These are phyloP conservation scores for Trypanosoma brucei DNA, from an alignment of 208 protist species.

Conservation along the genomic window DNA sequence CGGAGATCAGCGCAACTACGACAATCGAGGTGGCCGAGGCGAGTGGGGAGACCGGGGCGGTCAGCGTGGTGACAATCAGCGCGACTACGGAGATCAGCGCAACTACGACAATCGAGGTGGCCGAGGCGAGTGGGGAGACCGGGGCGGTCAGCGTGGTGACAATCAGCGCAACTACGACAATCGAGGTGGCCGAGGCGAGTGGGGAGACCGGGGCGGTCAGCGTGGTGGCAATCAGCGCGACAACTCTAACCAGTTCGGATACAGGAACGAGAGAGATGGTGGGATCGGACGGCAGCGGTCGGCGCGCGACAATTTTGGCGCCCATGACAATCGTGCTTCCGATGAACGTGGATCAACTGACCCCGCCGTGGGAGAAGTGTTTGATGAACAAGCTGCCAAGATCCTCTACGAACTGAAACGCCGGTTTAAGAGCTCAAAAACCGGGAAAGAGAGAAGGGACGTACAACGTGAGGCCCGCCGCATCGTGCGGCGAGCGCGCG, in stretches of 20 bases:
- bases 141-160: conserved; percentile 14
- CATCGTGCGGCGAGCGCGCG: conserved; percentile 35
- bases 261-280: not conserved
- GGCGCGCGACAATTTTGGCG: not conserved
- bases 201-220: conserved; percentile 14
- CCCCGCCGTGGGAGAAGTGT: conserved; percentile 9
- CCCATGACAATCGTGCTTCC: not conserved
- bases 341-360: conserved; percentile 4
- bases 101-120: not conserved
- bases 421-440: conserved; percentile 50
- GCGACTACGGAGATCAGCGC: conserved; percentile 17
- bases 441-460: conserved; percentile 35
- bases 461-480: conserved; percentile 50
- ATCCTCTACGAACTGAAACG: conserved; percentile 65
- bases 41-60: not conserved
- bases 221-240: conserved; percentile 5
- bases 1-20: conserved; percentile 9
- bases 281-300: conserved; percentile 11
- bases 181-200: conserved; percentile 15
- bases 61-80: conserved; percentile 15
- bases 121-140: conserved; percentile 12
- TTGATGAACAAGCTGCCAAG: conserved; percentile 42
- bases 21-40: not conserved
- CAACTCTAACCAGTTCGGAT: conserved; percentile 10
- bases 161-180: conserved; percentile 18